These are phyloP conservation scores for Colletotrichum spinosum DNA, from an alignment of 2,329 filamentous ascomycete genomes.

Conservation along the genomic window DNA sequence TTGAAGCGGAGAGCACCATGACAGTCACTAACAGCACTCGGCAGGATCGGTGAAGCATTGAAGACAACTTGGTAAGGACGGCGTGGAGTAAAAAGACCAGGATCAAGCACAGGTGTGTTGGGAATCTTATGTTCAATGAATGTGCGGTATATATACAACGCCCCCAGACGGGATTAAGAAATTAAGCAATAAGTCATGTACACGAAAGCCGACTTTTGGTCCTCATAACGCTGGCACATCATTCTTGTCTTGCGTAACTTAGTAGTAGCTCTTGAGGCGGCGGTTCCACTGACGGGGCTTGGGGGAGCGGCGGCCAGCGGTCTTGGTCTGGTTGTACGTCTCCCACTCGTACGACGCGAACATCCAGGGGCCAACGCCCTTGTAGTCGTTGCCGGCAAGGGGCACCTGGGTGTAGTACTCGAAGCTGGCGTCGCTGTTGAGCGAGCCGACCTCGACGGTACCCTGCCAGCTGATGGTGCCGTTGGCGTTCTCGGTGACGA, in stretches of 20 bases:
- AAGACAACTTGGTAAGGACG: no score
- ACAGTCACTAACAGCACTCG: background rate
- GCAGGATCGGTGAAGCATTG: no score
- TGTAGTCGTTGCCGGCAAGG: slow-evolving; percentile 38
- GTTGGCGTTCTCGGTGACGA: slow-evolving; percentile 59
- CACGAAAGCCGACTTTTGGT: slow-evolving; percentile 17
- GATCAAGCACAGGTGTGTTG: background rate
- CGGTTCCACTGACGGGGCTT: slow-evolving; percentile 27
- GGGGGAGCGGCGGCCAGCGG: slow-evolving; percentile 2
- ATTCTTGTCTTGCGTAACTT: background rate
- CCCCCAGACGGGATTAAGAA: slow-evolving; percentile 16
- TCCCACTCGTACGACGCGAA: slow-evolving; percentile 40
- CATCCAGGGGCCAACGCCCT: slow-evolving; percentile 40
- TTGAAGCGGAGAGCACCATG: background rate
- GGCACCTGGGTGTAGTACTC: slow-evolving; percentile 43
- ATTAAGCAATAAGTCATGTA: slow-evolving; percentile 31
- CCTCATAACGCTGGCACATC: background rate
- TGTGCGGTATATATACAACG: slow-evolving; percentile 19
- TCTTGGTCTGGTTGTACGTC: slow-evolving; percentile 35
- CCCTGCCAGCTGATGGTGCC: slow-evolving; percentile 63
- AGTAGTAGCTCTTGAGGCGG: slow-evolving; percentile 23
- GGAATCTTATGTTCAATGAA: slow-evolving; percentile 27
- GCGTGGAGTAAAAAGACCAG: background rate
- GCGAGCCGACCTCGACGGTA: slow-evolving; percentile 63
- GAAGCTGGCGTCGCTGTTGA: slow-evolving; percentile 62